Percentiles rank a stretch among this genome's conserved stretches.
Conservation (phyloP, 495 filamentous ascomycete genomes). For the Annulohypoxylon moriforme region DNA sequence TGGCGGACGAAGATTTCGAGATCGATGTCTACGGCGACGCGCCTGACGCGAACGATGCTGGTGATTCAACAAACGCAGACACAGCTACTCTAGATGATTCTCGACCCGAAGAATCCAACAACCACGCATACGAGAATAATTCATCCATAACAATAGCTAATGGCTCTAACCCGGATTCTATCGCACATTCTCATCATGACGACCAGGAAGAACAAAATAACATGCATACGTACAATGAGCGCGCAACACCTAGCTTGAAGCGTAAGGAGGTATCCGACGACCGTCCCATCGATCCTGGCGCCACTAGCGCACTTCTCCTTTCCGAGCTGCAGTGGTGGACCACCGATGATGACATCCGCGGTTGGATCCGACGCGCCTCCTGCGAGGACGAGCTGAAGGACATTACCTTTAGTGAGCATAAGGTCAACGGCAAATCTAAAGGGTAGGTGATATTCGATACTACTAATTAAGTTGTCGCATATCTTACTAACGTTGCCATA, state of each 20-base stretch:
- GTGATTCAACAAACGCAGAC: constrained; percentile 55
- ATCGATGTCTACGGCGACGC: constrained; percentile 97
- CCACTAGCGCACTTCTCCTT: constrained; percentile 83
- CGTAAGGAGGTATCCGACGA: constrained; percentile 81
- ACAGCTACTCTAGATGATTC: constrained; percentile 56
- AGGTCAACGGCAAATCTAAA: constrained; percentile 98
- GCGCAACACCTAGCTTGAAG: constrained; percentile 63
- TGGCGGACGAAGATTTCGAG: constrained; percentile 97
- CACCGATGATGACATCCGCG: constrained; percentile 93
- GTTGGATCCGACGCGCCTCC: constrained; percentile 80
- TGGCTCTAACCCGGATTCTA: constrained; percentile 50
- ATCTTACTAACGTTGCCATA: constrained; percentile 53
- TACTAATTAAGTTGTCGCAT: neutral
- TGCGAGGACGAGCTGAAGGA: constrained; percentile 89
- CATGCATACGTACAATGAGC: constrained; percentile 57
- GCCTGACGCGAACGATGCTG: constrained; percentile 61
- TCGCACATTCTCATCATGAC: constrained; percentile 38
- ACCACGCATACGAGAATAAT: constrained; percentile 50
- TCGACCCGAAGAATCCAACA: constrained; percentile 58
- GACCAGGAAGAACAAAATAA: constrained; percentile 52
- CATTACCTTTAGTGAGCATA: constrained; percentile 96
- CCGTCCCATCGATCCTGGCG: constrained; percentile 80
- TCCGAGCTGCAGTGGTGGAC: constrained; percentile 96
- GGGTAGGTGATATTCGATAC: constrained; percentile 69
- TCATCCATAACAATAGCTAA: constrained; percentile 54